Conservation (phyloP, 1,284 basidiomycete species). For the Trametes sp. region DNA sequence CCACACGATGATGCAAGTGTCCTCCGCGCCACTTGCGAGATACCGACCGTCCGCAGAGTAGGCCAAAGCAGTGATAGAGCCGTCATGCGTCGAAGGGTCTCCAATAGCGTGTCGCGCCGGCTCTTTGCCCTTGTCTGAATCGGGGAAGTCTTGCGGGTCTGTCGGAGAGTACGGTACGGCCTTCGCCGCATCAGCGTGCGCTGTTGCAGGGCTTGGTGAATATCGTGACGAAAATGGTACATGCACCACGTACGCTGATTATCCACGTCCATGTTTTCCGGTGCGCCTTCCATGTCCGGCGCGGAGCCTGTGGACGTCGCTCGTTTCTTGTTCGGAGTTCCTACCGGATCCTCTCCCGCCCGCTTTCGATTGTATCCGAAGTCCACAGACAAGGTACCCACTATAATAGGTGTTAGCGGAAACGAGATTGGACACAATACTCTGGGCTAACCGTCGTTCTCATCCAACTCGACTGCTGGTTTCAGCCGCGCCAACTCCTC, state of each 20-base stretch:
- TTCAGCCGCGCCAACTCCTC: not conserved
- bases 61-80: slow-evolving; percentile 28
- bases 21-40: slow-evolving; percentile 36
- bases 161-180: not conserved
- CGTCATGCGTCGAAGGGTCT: slow-evolving; percentile 15
- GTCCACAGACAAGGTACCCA: slow-evolving; percentile 14
- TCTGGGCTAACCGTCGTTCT: not conserved
- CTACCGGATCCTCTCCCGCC: not conserved
- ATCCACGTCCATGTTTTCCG: slow-evolving; percentile 1
- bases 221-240: not conserved
- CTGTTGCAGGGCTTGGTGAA: not conserved
- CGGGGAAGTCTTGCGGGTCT: not conserved
- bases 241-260: not conserved
- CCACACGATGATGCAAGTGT: slow-evolving; percentile 37
- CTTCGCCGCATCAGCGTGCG: not conserved
- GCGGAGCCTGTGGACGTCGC: not conserved
- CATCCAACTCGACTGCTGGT: slow-evolving; percentile 17
- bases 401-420: not conserved
- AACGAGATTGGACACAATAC: not conserved
- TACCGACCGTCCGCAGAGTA: slow-evolving; percentile 34
- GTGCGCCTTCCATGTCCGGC: not conserved
- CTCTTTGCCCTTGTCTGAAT: not conserved
- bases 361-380: not conserved
- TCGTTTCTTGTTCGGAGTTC: not conserved
- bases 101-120: not conserved